Base-by-base conservation (phyloP, 2,329 filamentous ascomycete genomes). In the Claviceps sp. region DNA sequence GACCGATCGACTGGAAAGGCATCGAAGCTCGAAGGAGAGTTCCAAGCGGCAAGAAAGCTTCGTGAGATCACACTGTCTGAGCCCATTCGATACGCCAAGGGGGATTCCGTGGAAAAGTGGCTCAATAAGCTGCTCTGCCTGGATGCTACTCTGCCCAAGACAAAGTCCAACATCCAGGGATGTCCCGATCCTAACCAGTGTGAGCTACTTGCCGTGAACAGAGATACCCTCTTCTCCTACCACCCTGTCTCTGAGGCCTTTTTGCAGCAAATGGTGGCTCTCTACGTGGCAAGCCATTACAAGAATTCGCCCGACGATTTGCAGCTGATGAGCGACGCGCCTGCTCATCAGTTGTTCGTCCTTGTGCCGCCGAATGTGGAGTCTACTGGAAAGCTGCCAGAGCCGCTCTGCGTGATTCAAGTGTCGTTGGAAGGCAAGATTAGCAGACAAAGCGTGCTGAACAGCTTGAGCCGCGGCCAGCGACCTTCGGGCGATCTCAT, bases 291-390 rank as follows among this genome's bases (percentile, higher is more conserved):
- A 30, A 95, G 89, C 50, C 89, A 95, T 68, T 96, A 98, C 75
- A 97, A 97, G 70, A 98, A 98, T 70, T 89, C 90, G 0, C 93
- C 93, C 0, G 95, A 98, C 61, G 93, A 98, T 62, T 77, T 98
- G n/a, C 93, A 97, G 66, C 79, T 98, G 53, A 95, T 98, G 89
- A 95, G 89, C 56, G 93, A 98, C 68, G 93, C 93, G 1, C 93
- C 93, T 1, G 91, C 93, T 0, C 93, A 98, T 68, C 90, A 97
- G 65, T 79, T 98, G 6, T 98, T 93, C 62, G 93, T 97, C 10
- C 80, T 98, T 24, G 89, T 95, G 2, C 86, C 90, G 2, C 91
- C 93, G 0, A 82, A 91, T 16, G 77, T 85, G 3, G 87, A 91
- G 58, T 80, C 84, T 50, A 82, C 82, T 51, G 83, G 84, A 52